These are phyloP conservation scores for Mycosphaerella arachidis DNA, from an alignment of 2,329 filamentous ascomycete species.

Conservation along the genomic window DNA sequence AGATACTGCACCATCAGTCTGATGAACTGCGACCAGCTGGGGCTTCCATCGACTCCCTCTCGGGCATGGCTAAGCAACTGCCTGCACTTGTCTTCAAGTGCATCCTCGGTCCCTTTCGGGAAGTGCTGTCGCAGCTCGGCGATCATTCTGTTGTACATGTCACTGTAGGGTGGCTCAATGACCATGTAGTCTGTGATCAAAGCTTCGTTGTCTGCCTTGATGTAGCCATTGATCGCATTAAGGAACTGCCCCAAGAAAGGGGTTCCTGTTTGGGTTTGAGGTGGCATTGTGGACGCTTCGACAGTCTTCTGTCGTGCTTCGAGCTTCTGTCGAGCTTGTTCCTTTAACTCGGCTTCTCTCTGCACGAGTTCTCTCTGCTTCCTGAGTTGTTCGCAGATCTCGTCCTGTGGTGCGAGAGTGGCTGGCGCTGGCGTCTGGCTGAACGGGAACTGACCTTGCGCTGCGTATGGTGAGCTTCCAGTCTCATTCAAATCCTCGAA, in stretches of 20 bases:
- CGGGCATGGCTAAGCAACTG: constrained; percentile 61
- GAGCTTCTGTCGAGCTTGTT: neutral
- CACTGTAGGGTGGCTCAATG: constrained; percentile 66
- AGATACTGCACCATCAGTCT: constrained; percentile 79
- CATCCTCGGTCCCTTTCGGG: constrained; percentile 44
- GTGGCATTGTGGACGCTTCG: constrained; percentile 4
- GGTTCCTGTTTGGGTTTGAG: constrained; percentile 2
- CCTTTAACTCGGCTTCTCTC: neutral
- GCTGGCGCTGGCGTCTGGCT: neutral
- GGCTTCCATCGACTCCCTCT: constrained; percentile 59
- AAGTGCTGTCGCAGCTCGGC: constrained; percentile 61
- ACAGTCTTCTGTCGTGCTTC: neutral
- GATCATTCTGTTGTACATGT: constrained; percentile 64
- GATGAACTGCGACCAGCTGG: constrained; percentile 71
- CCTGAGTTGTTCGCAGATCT: neutral
- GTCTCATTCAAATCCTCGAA: neutral
- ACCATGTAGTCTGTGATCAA: constrained; percentile 66
- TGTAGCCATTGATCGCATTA: constrained; percentile 56
- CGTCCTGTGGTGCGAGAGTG: neutral
- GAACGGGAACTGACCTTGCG: neutral
- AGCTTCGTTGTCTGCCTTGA: constrained; percentile 60
- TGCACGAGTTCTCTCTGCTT: neutral
- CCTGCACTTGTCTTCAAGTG: constrained; percentile 61
- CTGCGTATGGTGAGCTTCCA: neutral
- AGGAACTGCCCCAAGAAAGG: constrained; percentile 61